Base-by-base conservation (phyloP, 192 early-diverging fungal genomes). In the Entomortierella parvispora region DNA sequence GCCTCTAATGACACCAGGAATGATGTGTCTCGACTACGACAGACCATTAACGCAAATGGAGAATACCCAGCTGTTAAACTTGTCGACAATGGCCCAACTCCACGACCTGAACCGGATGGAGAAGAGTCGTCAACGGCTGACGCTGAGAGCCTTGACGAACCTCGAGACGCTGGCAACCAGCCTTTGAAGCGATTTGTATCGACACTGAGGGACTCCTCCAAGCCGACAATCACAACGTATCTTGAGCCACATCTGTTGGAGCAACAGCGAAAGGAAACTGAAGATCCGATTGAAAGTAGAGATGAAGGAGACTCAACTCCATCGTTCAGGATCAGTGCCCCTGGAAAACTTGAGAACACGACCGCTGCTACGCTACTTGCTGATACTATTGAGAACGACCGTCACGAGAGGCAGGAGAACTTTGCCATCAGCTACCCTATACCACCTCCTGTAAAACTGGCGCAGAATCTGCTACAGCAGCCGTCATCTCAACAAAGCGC, bases 201-300 rank as follows among this genome's bases (percentile, higher is more conserved):
- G 2, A 68, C 74, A n/a, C 52, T 77, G 0, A 34, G 74, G 14
- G 74, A 77, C 28, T 33, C 65, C 1, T 77, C 74, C n/a, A 77
- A 77, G 12, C 74, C 74, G 1, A 77, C 74, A 2, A 77, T 77
- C 48, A 77, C 74, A 10, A 77, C 74, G 6, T 77, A 77, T 29
- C 28, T 77, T 22, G 74, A 68, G 33, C 74, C 74, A 4, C 74
- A 77, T 37, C 54, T 77, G 22, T 50, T 77, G 42, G 74, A 77
- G 44, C 74, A 77, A 49, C 74, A 76, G 33, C 71, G 65, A 17
- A 67, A 25, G 43, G 71, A 76, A n/a, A 57, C 46, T 25, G 59
- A 76, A 20, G 64, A 67, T 5, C 50, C 48, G 3, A 51, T 40
- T 33, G 45, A 37, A 9, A 53, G 56, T 2, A 47, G 23, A 4